These are phyloP conservation scores for Echeveria elegans DNA, from an alignment of 164 flowering plant genomes.

Conservation along the genomic window DNA sequence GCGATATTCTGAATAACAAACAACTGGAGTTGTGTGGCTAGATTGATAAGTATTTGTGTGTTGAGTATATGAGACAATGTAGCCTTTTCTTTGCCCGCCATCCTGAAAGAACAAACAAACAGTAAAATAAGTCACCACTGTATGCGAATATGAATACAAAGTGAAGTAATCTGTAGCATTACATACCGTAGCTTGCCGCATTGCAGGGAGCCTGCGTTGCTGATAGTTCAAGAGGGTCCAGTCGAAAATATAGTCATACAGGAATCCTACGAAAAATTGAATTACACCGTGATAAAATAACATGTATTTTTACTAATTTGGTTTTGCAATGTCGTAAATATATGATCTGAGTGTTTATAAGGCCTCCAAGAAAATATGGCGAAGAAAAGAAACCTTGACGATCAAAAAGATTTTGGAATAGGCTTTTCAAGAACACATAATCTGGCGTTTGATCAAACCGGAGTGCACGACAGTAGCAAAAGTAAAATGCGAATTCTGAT, in stretches of 20 bases:
- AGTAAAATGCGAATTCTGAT: neutral
- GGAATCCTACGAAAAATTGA: neutral
- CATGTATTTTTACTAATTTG: neutral
- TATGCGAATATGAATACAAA: neutral
- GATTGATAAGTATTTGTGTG: neutral
- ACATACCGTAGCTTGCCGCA: too few relatives aligned
- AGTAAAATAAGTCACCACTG: neutral
- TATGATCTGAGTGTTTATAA: too few relatives aligned
- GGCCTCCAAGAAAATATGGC: neutral
- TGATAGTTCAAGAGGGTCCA: neutral
- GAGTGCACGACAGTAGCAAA: neutral
- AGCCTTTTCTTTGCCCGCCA: too few relatives aligned
- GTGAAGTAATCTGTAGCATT: neutral
- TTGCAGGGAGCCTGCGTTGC: too few relatives aligned
- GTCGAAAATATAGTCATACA: neutral
- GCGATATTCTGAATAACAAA: neutral
- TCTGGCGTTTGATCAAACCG: neutral
- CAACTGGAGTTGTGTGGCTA: neutral
- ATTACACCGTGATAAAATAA: too few relatives aligned
- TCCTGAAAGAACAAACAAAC: neutral
- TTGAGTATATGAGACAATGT: neutral
- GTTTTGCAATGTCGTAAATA: neutral
- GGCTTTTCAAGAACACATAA: neutral
- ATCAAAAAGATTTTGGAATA: neutral
- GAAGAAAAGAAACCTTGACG: neutral